Percentiles rank a stretch among this genome's conserved stretches.
phyloP scores from a whole-genome alignment of 163 green algal species.

The Scenedesmus sp. region DNA sequence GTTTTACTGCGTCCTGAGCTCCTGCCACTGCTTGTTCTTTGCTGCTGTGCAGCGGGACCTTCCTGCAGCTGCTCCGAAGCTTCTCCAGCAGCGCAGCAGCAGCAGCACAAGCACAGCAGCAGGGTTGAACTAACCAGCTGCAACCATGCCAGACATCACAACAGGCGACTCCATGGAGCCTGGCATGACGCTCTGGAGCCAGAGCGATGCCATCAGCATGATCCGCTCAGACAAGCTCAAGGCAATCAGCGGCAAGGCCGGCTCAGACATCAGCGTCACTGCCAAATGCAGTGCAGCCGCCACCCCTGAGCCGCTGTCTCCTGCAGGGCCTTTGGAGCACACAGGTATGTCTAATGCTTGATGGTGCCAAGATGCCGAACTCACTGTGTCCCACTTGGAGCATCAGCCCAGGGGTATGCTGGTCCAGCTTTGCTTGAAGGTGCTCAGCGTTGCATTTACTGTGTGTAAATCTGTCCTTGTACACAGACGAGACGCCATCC shows the following conservation, averaged over 20 bases:
- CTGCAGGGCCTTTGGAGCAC: not conserved
- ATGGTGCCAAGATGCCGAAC: no score
- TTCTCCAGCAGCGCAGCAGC: not conserved
- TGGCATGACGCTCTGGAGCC: not conserved
- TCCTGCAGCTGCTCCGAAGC: not conserved
- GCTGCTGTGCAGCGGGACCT: not conserved
- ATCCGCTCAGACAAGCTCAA: not conserved
- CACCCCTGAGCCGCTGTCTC: not conserved
- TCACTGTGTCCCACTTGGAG: no score
- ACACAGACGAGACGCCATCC: not conserved
- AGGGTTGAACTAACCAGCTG: not conserved
- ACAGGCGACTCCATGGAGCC: not conserved
- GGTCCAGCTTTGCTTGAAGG: no score
- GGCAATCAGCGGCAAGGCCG: not conserved
- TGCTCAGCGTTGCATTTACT: no score
- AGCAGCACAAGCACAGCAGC: not conserved
- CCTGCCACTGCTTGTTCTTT: not conserved
- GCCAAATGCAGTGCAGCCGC: not conserved
- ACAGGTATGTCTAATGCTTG: not conserved
- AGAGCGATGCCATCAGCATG: not conserved
- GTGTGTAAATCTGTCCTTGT: no score
- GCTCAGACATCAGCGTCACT: not conserved
- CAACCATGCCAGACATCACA: not conserved
- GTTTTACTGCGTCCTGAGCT: not conserved
- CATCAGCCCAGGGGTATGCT: no score